A percentile compares a stretch with the other conserved stretches of the same genome.
These are phyloP conservation scores for Cercospora brassicicola DNA, from an alignment of 2,329 filamentous ascomycete species.

Conservation along the genomic window DNA sequence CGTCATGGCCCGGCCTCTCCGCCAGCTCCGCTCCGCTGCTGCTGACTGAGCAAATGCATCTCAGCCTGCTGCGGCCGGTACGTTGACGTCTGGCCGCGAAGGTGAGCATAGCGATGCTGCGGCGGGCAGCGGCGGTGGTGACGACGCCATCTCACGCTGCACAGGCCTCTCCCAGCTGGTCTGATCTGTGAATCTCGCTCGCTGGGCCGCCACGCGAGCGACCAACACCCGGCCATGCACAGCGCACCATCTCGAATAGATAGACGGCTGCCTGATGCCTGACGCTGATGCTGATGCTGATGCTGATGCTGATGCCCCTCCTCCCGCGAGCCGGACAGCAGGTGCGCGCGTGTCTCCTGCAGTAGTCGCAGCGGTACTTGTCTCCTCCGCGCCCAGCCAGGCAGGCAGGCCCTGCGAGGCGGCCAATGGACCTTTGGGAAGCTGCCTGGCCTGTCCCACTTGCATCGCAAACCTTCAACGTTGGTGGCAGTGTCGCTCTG, in stretches of 20 bases:
- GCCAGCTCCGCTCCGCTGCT: background rate
- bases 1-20: background rate
- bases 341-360: background rate
- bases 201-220: background rate
- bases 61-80: background rate
- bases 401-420: background rate
- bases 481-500: background rate
- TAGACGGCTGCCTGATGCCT: background rate
- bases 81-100: background rate
- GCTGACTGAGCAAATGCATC: background rate
- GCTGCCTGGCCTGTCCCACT: background rate
- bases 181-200: background rate
- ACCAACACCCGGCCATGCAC: background rate
- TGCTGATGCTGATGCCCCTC: background rate
- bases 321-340: background rate
- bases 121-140: background rate
- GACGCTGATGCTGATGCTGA: background rate
- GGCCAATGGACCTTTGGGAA: background rate
- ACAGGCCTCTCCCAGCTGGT: background rate
- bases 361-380: background rate
- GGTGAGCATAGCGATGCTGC: background rate
- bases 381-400: background rate
- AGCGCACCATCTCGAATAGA: background rate
- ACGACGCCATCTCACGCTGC: background rate
- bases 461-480: background rate